Percentiles rank a stretch among this genome's conserved stretches.
phyloP scores from a whole-genome alignment of 495 filamentous ascomycete genomes.

The Aspergillus heteromorphus region DNA sequence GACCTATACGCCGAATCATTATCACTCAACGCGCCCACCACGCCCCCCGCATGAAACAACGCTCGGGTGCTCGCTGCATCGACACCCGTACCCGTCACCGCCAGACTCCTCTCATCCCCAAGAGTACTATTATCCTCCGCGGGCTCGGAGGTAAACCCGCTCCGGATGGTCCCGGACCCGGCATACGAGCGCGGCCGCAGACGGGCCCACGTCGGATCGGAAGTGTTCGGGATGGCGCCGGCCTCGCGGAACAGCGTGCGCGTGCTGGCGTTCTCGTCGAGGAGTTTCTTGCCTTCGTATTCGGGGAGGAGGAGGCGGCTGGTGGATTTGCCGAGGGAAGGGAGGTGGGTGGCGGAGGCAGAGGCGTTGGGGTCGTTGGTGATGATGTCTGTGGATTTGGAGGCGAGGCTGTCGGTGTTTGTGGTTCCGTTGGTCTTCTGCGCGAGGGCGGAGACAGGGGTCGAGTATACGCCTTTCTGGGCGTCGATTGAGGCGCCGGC shows the following conservation, averaged over 20 bases:
- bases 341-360: not conserved
- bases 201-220: slow-evolving; percentile 19
- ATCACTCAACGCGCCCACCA: slow-evolving; percentile 16
- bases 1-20: slow-evolving; percentile 22
- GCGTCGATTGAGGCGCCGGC: slow-evolving; percentile 27
- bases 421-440: not conserved
- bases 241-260: slow-evolving; percentile 31
- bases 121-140: slow-evolving; percentile 28
- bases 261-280: slow-evolving; percentile 34
- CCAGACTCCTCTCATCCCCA: slow-evolving; percentile 27
- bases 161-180: slow-evolving; percentile 28
- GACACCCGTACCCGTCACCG: slow-evolving; percentile 13
- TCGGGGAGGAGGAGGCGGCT: slow-evolving; percentile 29
- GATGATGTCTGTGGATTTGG: not conserved
- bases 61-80: slow-evolving; percentile 38
- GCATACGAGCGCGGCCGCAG: slow-evolving; percentile 21
- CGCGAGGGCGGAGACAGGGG: not conserved
- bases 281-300: slow-evolving; percentile 23
- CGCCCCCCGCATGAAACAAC: slow-evolving; percentile 27
- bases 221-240: slow-evolving; percentile 24
- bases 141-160: slow-evolving; percentile 28
- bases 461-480: not conserved
- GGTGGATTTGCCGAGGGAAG: slow-evolving; percentile 13
- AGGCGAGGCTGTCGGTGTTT: not conserved
- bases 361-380: not conserved